A percentile compares a stretch with the other conserved stretches of the same genome.
These are phyloP conservation scores for Colletotrichum melonis DNA, from an alignment of 2,329 filamentous ascomycete genomes.

Conservation along the genomic window DNA sequence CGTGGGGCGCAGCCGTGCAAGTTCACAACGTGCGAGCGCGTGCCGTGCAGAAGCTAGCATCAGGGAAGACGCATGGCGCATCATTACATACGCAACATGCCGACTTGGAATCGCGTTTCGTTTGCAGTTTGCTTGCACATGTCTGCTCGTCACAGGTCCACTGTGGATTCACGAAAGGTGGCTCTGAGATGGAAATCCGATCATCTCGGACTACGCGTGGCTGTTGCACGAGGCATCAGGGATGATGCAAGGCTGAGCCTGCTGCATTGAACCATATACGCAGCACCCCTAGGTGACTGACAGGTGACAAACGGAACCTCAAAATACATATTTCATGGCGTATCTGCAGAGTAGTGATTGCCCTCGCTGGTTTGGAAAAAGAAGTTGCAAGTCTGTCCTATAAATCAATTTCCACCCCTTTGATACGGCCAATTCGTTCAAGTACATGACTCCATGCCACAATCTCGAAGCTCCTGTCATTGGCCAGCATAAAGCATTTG, in stretches of 20 bases:
- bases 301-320: neutral
- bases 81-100: constrained; percentile 11
- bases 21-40: neutral
- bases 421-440: neutral
- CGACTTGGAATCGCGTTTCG: neutral
- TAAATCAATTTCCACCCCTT: neutral
- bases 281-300: too few relatives aligned
- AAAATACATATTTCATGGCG: neutral
- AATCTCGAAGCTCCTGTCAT: neutral
- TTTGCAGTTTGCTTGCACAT: neutral
- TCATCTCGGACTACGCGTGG: constrained; percentile 3
- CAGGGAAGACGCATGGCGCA: neutral
- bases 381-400: neutral
- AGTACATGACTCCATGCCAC: too few relatives aligned
- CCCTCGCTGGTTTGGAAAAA: neutral
- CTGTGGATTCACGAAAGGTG: neutral
- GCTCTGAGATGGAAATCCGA: constrained; percentile 16
- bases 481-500: neutral
- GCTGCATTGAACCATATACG: neutral
- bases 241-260: neutral
- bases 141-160: neutral
- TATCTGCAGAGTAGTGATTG: neutral
- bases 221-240: neutral
- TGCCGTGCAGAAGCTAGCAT: neutral
- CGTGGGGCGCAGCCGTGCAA: constrained; percentile 16